phyloP scores from a whole-genome alignment of 192 early-diverging fungal species.

The Chytriomyces hyalinus region DNA sequence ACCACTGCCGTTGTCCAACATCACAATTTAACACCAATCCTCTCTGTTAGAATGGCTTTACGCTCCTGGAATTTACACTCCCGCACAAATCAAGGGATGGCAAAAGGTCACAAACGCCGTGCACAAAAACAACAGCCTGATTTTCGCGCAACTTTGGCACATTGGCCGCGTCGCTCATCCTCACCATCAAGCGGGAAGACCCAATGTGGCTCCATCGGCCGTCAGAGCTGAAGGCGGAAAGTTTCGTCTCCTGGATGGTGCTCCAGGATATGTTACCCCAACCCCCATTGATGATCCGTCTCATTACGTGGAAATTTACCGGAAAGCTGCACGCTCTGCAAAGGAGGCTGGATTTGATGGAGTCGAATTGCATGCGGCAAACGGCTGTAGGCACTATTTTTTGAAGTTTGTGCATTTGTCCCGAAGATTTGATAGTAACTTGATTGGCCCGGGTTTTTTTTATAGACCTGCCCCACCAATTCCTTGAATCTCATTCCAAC shows the following conservation, averaged over 20 bases:
- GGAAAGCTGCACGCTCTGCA: not conserved
- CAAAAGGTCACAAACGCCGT: conserved; percentile 52
- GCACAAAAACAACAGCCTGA: conserved; percentile 43
- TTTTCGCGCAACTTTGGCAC: conserved; percentile 59
- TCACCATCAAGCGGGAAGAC: conserved; percentile 13
- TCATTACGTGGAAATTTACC: conserved; percentile 30
- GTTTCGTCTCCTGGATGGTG: conserved; percentile 31
- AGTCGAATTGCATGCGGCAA: no score
- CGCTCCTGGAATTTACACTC: conserved; percentile 52
- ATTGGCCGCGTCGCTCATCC: conserved; percentile 42
- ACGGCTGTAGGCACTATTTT: not conserved
- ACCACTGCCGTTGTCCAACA: not conserved
- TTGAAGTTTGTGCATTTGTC: not conserved
- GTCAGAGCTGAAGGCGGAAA: conserved; percentile 35
- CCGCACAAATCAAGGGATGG: conserved; percentile 53
- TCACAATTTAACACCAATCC: no score
- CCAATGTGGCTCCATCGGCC: conserved; percentile 28
- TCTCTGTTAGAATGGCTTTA: conserved; percentile 29
- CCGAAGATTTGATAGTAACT: no score
- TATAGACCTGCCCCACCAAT: no score
- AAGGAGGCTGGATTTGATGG: no score
- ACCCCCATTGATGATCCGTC: conserved; percentile 32
- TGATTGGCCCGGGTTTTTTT: no score
- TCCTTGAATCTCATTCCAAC: no score
- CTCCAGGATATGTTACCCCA: conserved; percentile 34